Percentiles rank a stretch among this genome's conserved stretches.
Conservation (phyloP, 2,329 filamentous ascomycete genomes). For the Aspergillus terreus region DNA sequence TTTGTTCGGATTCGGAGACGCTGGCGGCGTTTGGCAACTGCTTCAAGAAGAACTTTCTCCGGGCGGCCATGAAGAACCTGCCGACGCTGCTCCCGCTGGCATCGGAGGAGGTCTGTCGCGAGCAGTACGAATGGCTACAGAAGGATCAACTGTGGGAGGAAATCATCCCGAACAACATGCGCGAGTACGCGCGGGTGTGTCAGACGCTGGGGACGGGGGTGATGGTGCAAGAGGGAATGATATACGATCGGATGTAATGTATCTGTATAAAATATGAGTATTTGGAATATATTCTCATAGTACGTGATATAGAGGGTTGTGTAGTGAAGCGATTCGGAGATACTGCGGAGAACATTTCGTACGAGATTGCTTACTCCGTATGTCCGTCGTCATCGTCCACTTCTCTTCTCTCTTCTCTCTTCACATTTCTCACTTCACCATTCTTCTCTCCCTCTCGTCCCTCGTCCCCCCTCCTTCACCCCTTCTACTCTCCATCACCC, state of each 20-base stretch:
- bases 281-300: background rate
- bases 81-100: conserved; percentile 29
- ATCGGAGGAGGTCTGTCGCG: conserved; percentile 26
- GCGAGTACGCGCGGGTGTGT: conserved; percentile 31
- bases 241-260: conserved; percentile 12
- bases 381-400: background rate
- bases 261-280: background rate
- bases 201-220: conserved; percentile 17
- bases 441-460: background rate
- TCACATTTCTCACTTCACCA: background rate
- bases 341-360: conserved; percentile 1
- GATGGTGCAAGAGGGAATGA: conserved; percentile 12
- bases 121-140: conserved; percentile 28
- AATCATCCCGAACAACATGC: conserved; percentile 33
- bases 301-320: background rate
- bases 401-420: background rate
- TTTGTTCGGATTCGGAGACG: conserved; percentile 29
- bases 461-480: background rate
- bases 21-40: conserved; percentile 32
- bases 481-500: background rate
- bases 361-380: background rate
- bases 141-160: conserved; percentile 30
- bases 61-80: conserved; percentile 27
- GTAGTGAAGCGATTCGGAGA: background rate
- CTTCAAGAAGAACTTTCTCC: conserved; percentile 32